phyloP scores from a whole-genome alignment of 2,329 filamentous ascomycete genomes.

The Nakataea oryzae region DNA sequence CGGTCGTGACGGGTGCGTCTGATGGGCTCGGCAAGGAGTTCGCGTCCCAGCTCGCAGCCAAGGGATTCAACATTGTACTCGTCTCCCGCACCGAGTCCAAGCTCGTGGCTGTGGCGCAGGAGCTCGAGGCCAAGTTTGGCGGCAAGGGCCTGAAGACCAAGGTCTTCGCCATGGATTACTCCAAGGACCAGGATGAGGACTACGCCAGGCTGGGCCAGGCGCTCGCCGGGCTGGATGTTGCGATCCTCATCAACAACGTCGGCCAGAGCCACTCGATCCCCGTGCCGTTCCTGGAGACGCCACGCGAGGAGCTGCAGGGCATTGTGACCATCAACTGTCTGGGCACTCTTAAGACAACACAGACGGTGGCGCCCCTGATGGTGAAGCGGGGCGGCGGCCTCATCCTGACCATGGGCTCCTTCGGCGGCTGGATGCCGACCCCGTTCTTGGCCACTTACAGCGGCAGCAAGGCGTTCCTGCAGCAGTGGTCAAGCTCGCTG shows the following conservation, averaged over 20 bases:
- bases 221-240: conserved; percentile 65
- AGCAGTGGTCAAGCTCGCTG: conserved; percentile 87
- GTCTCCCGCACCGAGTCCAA: conserved; percentile 94
- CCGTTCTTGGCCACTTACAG: conserved; percentile 93
- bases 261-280: conserved; percentile 91
- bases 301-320: conserved; percentile 68
- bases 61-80: conserved; percentile 91
- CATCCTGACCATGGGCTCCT: conserved; percentile 94
- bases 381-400: conserved; percentile 74
- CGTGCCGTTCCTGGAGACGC: conserved; percentile 74
- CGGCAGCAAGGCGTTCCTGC: conserved; percentile 94
- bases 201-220: conserved; percentile 63
- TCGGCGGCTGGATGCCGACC: conserved; percentile 85
- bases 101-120: conserved; percentile 63
- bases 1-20: conserved; percentile 86
- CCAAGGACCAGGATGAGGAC: conserved; percentile 66
- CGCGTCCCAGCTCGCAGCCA: conserved; percentile 75
- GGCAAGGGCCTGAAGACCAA: conserved; percentile 57
- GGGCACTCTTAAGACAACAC: conserved; percentile 80
- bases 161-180: conserved; percentile 84
- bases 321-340: conserved; percentile 95
- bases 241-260: conserved; percentile 92
- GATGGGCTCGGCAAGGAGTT: conserved; percentile 97
- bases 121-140: conserved; percentile 62
- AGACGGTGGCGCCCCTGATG: conserved; percentile 77